A percentile compares a stretch with the other conserved stretches of the same genome.
Evolutionary conservation across 345 rosid genomes (phyloP).

Genomic region (Populus ilicifolia): DNA sequence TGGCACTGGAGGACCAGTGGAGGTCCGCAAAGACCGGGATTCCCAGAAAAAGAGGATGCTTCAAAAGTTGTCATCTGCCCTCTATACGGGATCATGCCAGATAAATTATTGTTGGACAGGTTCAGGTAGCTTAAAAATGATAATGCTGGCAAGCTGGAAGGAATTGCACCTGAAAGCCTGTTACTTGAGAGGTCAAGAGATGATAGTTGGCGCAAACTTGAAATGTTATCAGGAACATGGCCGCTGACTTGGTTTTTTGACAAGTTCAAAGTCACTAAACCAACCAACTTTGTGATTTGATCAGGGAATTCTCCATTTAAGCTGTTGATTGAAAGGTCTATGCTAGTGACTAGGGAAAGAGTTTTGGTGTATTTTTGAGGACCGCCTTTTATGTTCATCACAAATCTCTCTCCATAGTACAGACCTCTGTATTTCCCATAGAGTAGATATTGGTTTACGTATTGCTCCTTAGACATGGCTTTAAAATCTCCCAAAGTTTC

Average conservation of each 20-base stretch:
- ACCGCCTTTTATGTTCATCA: conserved; percentile 25
- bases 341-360: conserved; percentile 46
- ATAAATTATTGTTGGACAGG: conserved; percentile 32
- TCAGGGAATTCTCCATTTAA: conserved; percentile 37
- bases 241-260: conserved; percentile 34
- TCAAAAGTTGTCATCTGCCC: conserved; percentile 34
- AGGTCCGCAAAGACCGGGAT: conserved; percentile 39
- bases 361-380: conserved; percentile 32
- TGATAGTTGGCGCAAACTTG: conserved; percentile 29
- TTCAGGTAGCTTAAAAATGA: conserved; percentile 37
- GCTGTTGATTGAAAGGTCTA: conserved; percentile 38
- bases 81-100: conserved; percentile 35
- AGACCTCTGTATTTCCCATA: conserved; percentile 27
- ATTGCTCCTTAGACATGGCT: conserved; percentile 34
- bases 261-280: conserved; percentile 36
- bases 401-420: conserved; percentile 38
- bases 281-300: conserved; percentile 30
- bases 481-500: conserved; percentile 31
- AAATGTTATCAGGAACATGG: conserved; percentile 33
- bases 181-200: conserved; percentile 55
- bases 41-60: conserved; percentile 35
- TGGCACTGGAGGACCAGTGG: conserved; percentile 28
- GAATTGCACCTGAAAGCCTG: conserved; percentile 38
- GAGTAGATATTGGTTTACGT: conserved; percentile 24
- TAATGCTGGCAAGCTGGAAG: conserved; percentile 33